These are phyloP conservation scores for Ganoderma sinense DNA, from an alignment of 1,284 basidiomycete species.

Conservation along the genomic window DNA sequence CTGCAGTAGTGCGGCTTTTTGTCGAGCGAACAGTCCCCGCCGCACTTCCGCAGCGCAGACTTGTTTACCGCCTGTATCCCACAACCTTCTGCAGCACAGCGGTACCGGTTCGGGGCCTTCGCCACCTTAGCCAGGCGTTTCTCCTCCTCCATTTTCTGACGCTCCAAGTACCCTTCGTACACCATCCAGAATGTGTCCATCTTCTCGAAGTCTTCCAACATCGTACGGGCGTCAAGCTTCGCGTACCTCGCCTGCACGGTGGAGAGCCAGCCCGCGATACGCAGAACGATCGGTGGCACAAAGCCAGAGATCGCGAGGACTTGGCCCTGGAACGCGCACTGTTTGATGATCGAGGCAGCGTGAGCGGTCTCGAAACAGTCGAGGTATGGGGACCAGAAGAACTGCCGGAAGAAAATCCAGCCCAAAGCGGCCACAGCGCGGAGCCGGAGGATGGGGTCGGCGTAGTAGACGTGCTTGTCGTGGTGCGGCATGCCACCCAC, in stretches of 20 bases:
- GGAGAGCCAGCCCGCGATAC: background rate
- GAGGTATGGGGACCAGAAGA: background rate
- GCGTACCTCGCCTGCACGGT: background rate
- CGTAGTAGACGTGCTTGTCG: background rate
- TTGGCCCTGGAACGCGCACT: background rate
- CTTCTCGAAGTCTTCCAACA: background rate
- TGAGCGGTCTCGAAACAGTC: background rate
- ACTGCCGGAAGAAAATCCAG: slow-evolving; percentile 1
- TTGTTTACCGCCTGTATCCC: slow-evolving; percentile 7
- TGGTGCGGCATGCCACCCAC: background rate
- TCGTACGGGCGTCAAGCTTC: background rate
- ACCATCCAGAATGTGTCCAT: background rate
- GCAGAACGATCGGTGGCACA: background rate
- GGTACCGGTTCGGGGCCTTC: slow-evolving; percentile 11
- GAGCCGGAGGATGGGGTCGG: background rate
- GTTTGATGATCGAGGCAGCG: background rate
- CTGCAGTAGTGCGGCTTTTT: slow-evolving; percentile 27
- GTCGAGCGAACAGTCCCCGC: slow-evolving; percentile 17
- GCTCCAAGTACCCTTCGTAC: background rate
- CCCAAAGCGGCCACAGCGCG: background rate
- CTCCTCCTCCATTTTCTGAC: background rate
- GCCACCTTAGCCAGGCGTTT: background rate
- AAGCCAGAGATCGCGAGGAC: background rate
- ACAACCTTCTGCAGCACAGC: slow-evolving; percentile 17
- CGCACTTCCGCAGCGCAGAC: slow-evolving; percentile 12